phyloP scores from a whole-genome alignment of 768 basidiomycete species.

The Phanerochaete sordida region DNA sequence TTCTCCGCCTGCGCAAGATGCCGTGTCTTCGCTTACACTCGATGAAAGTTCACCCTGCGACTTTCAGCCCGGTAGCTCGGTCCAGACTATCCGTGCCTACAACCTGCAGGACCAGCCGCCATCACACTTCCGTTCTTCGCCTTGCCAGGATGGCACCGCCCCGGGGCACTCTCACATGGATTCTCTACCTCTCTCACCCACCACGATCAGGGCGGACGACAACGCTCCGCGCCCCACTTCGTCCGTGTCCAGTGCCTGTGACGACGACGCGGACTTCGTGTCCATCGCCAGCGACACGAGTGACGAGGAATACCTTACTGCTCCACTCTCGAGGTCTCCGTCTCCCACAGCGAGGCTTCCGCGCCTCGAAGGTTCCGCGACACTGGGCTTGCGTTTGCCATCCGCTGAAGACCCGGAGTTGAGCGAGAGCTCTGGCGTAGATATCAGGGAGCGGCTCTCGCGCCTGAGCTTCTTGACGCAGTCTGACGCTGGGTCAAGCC shows the following conservation, averaged over 20 bases:
- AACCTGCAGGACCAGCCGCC: constrained; percentile 6
- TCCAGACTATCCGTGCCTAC: constrained; percentile 38
- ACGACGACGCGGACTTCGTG: constrained; percentile 9
- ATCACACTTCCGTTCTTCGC: constrained; percentile 5
- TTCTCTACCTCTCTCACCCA: constrained; percentile 3
- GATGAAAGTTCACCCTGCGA: constrained; percentile 8
- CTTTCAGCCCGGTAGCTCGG: constrained; percentile 43
- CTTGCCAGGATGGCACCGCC: constrained; percentile 8
- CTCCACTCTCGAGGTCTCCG: background rate
- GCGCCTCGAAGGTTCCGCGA: background rate
- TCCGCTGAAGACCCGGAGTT: background rate
- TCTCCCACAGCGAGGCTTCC: background rate
- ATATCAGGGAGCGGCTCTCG: constrained; percentile 9
- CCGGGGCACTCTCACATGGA: constrained; percentile 8
- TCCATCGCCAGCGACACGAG: constrained; percentile 7
- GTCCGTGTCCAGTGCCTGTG: constrained; percentile 1
- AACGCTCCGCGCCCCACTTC: background rate
- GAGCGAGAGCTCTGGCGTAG: constrained; percentile 6
- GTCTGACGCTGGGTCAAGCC: background rate
- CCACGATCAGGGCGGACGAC: background rate
- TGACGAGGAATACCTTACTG: constrained; percentile 3
- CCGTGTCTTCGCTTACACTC: background rate
- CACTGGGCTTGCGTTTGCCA: background rate
- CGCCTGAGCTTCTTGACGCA: background rate
- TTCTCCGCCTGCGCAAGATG: constrained; percentile 8